Evolutionary conservation across 2,329 filamentous ascomycete genomes (phyloP).

Genomic region (Diplodia corticola): DNA sequence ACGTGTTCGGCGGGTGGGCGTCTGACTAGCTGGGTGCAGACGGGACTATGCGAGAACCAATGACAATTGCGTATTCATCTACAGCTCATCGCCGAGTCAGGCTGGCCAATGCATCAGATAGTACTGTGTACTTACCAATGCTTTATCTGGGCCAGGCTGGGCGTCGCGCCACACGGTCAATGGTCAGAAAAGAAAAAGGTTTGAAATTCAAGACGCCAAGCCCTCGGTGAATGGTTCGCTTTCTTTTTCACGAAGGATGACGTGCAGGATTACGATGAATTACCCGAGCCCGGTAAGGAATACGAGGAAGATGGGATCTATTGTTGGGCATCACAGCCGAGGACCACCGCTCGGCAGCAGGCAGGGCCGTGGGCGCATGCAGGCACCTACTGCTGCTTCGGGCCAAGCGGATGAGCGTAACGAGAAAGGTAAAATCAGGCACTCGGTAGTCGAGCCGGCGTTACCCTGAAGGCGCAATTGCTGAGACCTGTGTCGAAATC

Average conservation of each 20-base stretch:
- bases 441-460: not conserved
- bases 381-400: not conserved
- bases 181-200: not conserved
- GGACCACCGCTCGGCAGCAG: not conserved
- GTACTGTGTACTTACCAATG: not conserved
- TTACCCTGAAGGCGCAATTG: not conserved
- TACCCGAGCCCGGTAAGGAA: not conserved
- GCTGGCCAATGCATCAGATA: not conserved
- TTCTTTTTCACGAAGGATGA: not conserved
- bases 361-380: not conserved
- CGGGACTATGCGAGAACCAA: not conserved
- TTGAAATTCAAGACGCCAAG: not conserved
- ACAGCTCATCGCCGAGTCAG: not conserved
- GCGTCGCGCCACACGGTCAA: not conserved
- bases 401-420: not conserved
- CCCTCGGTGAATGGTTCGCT: not conserved
- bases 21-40: not conserved
- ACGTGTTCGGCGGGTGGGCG: too few relatives aligned
- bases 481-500: not conserved
- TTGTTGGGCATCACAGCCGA: not conserved
- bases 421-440: too few relatives aligned
- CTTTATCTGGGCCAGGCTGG: not conserved
- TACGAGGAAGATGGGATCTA: not conserved
- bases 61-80: not conserved
- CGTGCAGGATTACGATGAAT: too few relatives aligned